phyloP scores from a whole-genome alignment of 768 basidiomycete species.

The Tricholoma hemisulphureum region DNA sequence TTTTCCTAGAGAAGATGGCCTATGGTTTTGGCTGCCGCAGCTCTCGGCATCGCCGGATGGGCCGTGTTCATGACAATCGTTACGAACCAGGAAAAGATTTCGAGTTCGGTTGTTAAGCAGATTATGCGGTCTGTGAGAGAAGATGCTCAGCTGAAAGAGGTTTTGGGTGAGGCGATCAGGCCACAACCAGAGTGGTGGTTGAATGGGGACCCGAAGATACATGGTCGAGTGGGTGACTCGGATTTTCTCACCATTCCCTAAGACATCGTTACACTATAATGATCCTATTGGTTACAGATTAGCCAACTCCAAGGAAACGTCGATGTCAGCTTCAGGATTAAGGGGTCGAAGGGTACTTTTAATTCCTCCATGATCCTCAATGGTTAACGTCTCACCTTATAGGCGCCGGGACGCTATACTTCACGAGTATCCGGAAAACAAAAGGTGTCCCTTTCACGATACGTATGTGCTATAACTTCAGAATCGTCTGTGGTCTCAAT shows the following conservation, averaged over 20 bases:
- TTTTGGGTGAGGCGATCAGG: conserved; percentile 64
- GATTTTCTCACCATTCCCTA: neutral
- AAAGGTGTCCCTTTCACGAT: conserved; percentile 71
- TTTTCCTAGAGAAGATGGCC: conserved; percentile 55
- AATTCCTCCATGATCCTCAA: neutral
- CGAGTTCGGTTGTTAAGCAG: conserved; percentile 70
- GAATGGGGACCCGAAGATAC: conserved; percentile 72
- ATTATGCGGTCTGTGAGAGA: conserved; percentile 60
- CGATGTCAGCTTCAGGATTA: conserved; percentile 73
- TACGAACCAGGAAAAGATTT: conserved; percentile 75
- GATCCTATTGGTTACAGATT: no score
- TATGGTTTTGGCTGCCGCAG: conserved; percentile 44
- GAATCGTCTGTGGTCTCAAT: neutral
- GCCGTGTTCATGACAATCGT: conserved; percentile 64
- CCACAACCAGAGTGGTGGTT: conserved; percentile 71
- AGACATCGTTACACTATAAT: no score
- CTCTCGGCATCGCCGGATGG: conserved; percentile 62
- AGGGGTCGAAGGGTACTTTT: conserved; percentile 62
- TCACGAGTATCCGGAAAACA: conserved; percentile 76
- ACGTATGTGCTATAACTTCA: conserved; percentile 43
- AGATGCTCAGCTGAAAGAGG: conserved; percentile 46
- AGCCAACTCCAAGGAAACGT: conserved; percentile 74
- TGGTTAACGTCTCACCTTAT: neutral
- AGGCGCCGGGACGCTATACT: conserved; percentile 79
- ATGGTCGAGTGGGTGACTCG: conserved; percentile 54